Percentiles rank a stretch among this genome's conserved stretches.
These are phyloP conservation scores for Sanghuangporus baumii DNA, from an alignment of 1,284 basidiomycete genomes.

Conservation along the genomic window DNA sequence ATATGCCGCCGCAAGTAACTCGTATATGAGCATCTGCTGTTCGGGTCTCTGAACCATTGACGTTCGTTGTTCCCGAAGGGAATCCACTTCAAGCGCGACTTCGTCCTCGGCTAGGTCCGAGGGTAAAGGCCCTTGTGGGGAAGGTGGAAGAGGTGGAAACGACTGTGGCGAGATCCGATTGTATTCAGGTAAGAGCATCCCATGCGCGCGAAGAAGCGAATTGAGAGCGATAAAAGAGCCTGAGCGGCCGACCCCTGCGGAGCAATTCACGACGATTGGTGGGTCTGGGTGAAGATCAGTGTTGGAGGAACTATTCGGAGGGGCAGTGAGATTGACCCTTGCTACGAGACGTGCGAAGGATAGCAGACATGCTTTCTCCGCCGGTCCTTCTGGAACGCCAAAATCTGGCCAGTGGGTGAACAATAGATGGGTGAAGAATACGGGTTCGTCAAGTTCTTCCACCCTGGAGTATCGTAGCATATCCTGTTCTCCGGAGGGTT, in stretches of 20 bases:
- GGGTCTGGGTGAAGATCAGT: constrained; percentile 44
- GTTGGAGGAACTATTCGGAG: constrained; percentile 21
- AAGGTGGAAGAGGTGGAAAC: constrained; percentile 32
- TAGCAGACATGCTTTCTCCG: constrained; percentile 51
- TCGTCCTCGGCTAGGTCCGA: constrained; percentile 46
- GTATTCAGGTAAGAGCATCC: constrained; percentile 36
- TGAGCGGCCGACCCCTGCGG: constrained; percentile 87
- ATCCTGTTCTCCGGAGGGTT: constrained; percentile 25
- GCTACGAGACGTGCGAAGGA: constrained; percentile 62
- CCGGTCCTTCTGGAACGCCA: constrained; percentile 53
- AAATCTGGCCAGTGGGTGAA: constrained; percentile 82
- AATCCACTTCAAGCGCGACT: constrained; percentile 71
- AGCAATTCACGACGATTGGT: constrained; percentile 80
- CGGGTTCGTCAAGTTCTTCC: constrained; percentile 27
- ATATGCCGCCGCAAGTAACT: constrained; percentile 42
- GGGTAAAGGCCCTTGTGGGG: constrained; percentile 54
- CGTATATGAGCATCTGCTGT: constrained; percentile 65
- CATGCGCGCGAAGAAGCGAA: constrained; percentile 59
- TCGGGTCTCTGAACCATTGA: constrained; percentile 75
- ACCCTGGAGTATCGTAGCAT: constrained; percentile 21
- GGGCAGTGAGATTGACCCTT: constrained; percentile 43
- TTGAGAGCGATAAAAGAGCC: constrained; percentile 81
- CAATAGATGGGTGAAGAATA: constrained; percentile 65
- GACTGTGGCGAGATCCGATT: constrained; percentile 15
- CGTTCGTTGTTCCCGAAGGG: constrained; percentile 71